A percentile compares a stretch with the other conserved stretches of the same genome.
These are phyloP conservation scores for Pseudocercospora macadamiae DNA, from an alignment of 2,329 filamentous ascomycete genomes.

Conservation along the genomic window DNA sequence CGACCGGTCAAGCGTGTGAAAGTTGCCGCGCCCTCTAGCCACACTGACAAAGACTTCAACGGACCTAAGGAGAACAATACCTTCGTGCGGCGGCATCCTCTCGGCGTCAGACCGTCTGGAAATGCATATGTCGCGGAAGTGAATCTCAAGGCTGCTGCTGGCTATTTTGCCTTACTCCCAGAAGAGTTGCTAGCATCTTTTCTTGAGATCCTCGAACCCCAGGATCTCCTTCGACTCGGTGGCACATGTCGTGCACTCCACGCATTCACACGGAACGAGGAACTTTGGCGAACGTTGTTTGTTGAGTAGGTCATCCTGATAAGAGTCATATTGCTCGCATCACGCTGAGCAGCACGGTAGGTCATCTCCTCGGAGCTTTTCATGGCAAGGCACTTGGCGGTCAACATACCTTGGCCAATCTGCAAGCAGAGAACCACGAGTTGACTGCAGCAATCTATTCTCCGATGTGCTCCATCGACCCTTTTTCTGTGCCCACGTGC, in stretches of 20 bases:
- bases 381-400: constrained; percentile 85
- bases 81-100: constrained; percentile 72
- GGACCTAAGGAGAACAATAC: constrained; percentile 38
- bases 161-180: constrained; percentile 68
- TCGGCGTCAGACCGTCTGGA: constrained; percentile 83
- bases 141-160: constrained; percentile 69
- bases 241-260: constrained; percentile 83
- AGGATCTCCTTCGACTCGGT: constrained; percentile 66
- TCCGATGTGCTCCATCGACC: constrained; percentile 89
- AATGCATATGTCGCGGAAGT: constrained; percentile 72
- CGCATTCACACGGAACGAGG: constrained; percentile 80
- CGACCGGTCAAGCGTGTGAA: constrained; percentile 26
- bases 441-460: constrained; percentile 79
- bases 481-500: constrained; percentile 82
- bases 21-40: constrained; percentile 4
- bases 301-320: constrained; percentile 69
- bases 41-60: not conserved
- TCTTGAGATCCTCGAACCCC: constrained; percentile 72
- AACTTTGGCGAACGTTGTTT: constrained; percentile 86
- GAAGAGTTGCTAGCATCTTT: constrained; percentile 79
- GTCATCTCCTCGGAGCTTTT: constrained; percentile 51
- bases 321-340: constrained; percentile 21
- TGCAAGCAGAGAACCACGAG: constrained; percentile 54
- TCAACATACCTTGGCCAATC: constrained; percentile 70
- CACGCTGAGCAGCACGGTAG: constrained; percentile 42